These are phyloP conservation scores for Adansonia gregorii DNA, from an alignment of 441 rosid genomes.

Conservation along the genomic window DNA sequence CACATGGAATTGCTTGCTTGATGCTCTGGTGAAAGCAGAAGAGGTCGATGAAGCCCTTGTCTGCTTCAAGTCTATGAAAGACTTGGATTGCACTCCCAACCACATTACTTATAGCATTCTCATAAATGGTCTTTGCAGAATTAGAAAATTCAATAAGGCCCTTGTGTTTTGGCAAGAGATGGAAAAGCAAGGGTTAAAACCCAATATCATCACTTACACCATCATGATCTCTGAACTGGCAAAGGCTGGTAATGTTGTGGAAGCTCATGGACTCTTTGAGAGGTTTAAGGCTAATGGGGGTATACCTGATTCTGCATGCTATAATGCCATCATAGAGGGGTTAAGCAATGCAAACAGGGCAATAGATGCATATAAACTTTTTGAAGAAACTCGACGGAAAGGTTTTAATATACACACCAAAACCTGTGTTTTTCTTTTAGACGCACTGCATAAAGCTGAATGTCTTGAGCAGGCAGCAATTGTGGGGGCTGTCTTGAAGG, in stretches of 20 bases:
- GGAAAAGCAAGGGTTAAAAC: conserved; percentile 77
- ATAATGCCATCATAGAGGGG: conserved; percentile 84
- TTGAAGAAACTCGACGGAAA: conserved; percentile 78
- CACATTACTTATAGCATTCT: conserved; percentile 74
- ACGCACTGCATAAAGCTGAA: conserved; percentile 85
- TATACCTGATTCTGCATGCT: conserved; percentile 72
- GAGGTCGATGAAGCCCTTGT: conserved; percentile 85
- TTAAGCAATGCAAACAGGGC: conserved; percentile 76
- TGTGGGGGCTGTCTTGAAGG: conserved; percentile 88
- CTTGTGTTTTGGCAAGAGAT: conserved; percentile 98
- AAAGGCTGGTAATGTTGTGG: conserved; percentile 82
- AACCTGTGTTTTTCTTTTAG: conserved; percentile 84
- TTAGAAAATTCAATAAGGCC: conserved; percentile 92
- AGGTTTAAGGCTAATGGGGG: conserved; percentile 74
- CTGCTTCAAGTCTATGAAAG: conserved; percentile 85
- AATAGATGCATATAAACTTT: conserved; percentile 66
- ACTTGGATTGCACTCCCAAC: conserved; percentile 73
- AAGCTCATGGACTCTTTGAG: conserved; percentile 69
- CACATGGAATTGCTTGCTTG: conserved; percentile 96
- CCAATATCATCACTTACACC: conserved; percentile 71
- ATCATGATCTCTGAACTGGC: conserved; percentile 89
- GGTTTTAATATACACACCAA: conserved; percentile 68
- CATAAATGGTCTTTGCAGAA: conserved; percentile 83
- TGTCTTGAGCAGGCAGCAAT: conserved; percentile 92
- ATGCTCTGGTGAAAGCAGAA: conserved; percentile 88